Percentiles rank a stretch among this genome's conserved stretches.
Evolutionary conservation across 2,329 filamentous ascomycete species (phyloP).

Genomic region (Didymella keratinophila): DNA sequence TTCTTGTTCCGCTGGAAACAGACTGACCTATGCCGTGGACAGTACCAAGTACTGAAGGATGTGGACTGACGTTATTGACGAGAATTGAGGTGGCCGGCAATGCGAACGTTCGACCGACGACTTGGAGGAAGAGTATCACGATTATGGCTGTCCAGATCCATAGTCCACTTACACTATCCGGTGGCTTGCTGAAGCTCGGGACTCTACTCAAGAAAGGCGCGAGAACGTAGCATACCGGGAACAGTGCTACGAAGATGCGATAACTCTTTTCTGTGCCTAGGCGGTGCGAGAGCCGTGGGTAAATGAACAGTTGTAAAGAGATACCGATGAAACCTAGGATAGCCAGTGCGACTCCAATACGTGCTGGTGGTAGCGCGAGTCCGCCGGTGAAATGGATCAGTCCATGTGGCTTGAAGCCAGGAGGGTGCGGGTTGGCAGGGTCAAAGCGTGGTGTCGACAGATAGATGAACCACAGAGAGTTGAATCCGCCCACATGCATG

Average conservation of each 20-base stretch:
- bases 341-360: conserved; percentile 57
- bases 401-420: conserved; percentile 46
- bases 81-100: conserved; percentile 66
- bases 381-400: conserved; percentile 59
- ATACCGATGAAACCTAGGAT: conserved; percentile 59
- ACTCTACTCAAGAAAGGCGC: conserved; percentile 55
- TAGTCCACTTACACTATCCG: conserved; percentile 50
- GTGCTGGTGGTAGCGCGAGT: conserved; percentile 56
- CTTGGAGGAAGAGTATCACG: conserved; percentile 54
- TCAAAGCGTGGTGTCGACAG: conserved; percentile 57
- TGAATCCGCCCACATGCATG: conserved; percentile 60
- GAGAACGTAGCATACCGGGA: conserved; percentile 56
- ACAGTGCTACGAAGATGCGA: conserved; percentile 53
- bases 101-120: conserved; percentile 59
- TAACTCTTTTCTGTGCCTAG: conserved; percentile 55
- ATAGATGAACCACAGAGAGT: conserved; percentile 59
- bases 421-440: conserved; percentile 43
- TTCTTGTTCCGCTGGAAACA: conserved; percentile 65
- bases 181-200: conserved; percentile 50
- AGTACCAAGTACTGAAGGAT: conserved; percentile 63
- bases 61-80: conserved; percentile 59
- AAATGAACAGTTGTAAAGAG: conserved; percentile 56
- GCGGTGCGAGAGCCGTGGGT: conserved; percentile 52
- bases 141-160: conserved; percentile 56
- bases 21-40: conserved; percentile 68